Evolutionary conservation across 441 rosid genomes (phyloP).

Genomic region (Erodium moschatum): DNA sequence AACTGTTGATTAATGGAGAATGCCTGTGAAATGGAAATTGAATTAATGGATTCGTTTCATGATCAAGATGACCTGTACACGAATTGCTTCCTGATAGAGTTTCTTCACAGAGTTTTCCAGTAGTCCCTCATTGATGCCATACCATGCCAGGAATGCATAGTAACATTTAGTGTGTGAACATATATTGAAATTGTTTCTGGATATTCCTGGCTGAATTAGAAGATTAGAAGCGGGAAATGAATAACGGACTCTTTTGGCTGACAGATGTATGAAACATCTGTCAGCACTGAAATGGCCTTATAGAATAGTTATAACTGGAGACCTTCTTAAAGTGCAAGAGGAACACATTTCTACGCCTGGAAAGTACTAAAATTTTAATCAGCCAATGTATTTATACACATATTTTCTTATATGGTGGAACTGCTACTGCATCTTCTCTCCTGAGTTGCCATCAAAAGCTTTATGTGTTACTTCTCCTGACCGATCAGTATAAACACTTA

Average conservation of each 20-base stretch:
- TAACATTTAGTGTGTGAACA: background rate
- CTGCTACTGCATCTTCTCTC: background rate
- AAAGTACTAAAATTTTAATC: background rate
- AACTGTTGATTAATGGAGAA: background rate
- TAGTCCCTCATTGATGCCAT: background rate
- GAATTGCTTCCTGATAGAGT: background rate
- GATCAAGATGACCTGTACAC: background rate
- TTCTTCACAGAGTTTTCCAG: background rate
- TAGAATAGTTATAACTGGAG: background rate
- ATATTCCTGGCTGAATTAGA: background rate
- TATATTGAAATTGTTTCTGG: background rate
- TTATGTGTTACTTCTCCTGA: background rate
- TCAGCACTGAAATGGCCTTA: background rate
- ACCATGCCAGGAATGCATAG: background rate
- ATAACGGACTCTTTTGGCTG: background rate
- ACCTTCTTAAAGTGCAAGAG: background rate
- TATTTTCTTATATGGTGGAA: background rate
- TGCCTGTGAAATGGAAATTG: background rate
- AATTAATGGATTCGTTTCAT: background rate
- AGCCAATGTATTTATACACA: background rate
- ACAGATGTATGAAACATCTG: background rate
- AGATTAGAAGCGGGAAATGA: background rate
- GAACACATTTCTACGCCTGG: background rate
- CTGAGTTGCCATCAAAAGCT: background rate
- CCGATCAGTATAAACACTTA: background rate